Percentiles rank a stretch among this genome's conserved stretches.
These are phyloP conservation scores for Aspergillus intermedius DNA, from an alignment of 2,329 filamentous ascomycete genomes.

Conservation along the genomic window DNA sequence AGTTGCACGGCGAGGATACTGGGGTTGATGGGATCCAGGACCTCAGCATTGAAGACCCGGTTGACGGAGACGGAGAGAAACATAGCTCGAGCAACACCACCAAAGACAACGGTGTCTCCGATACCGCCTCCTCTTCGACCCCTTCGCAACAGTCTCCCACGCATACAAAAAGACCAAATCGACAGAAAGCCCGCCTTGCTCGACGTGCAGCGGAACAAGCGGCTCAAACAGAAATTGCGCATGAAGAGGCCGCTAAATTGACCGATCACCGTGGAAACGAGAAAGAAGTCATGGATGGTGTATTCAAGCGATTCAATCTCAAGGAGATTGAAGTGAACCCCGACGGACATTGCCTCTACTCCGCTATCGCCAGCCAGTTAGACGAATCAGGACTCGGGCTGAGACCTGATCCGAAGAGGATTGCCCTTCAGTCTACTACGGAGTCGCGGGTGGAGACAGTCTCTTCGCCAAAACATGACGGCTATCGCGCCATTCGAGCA, in stretches of 20 bases:
- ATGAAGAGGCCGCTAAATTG: conserved; percentile 66
- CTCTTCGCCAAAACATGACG: conserved; percentile 32
- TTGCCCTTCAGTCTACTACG: conserved; percentile 24
- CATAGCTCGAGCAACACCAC: conserved; percentile 2
- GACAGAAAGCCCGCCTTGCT: conserved; percentile 85
- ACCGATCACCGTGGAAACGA: conserved; percentile 68
- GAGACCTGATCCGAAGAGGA: conserved; percentile 31
- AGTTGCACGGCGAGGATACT: conserved; percentile 33
- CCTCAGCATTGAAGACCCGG: conserved; percentile 25
- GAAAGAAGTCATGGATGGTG: conserved; percentile 60
- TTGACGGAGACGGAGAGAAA: conserved; percentile 9
- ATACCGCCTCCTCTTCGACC: conserved; percentile 7
- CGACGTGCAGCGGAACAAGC: conserved; percentile 81
- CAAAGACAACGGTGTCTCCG: conserved; percentile 1
- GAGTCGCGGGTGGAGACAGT: conserved; percentile 28
- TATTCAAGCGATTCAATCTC: conserved; percentile 59
- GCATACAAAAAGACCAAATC: conserved; percentile 67
- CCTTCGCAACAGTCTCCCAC: conserved; percentile 10
- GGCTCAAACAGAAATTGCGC: conserved; percentile 60
- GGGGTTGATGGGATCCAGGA: conserved; percentile 24
- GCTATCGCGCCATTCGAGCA: conserved; percentile 62
- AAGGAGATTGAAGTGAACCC: conserved; percentile 73
- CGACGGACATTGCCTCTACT: conserved; percentile 93
- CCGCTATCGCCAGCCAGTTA: conserved; percentile 82
- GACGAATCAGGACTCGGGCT: conserved; percentile 39